Base-by-base conservation (phyloP, 768 basidiomycete species). In the Boletus pseudopeckii region DNA sequence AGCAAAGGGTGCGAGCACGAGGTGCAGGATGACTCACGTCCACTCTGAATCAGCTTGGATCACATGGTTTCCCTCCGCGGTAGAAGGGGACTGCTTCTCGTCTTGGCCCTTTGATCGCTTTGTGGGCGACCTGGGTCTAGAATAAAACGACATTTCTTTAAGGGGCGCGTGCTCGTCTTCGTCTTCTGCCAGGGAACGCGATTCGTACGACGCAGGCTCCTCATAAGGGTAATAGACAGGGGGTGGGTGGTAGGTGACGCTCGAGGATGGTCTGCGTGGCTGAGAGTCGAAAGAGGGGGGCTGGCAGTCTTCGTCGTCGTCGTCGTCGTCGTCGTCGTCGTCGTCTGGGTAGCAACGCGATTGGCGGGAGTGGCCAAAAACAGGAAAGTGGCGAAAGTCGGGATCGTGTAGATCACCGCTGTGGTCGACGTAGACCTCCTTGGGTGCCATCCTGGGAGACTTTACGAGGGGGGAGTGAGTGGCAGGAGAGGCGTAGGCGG, bases 331-430 rank as follows among this genome's bases (percentile, higher is more conserved):
- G 15, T 7, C 11, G 42, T 65, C 62, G 9, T 69, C 69, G 44
- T 71, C 68, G 24, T 68, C 59, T n/a, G 50, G 47, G 42, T 67
- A 62, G 4, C 74, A 76, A 1, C 56, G 63, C 0, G 74, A 67
- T 1, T 71, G 67, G 32, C 65, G 60, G 14, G 58, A 24, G 39
- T 62, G 53, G 15, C 48, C 48, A 44, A 74, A 62, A 34, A 75
- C 63, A 28, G 84, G 84, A 55, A 86, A 86, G 70, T 84, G 76
- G 56, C 83, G 75, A 69, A 78, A 86, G 63, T 86, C 84, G 22
- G 84, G 84, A 67, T 86, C 84, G 62, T 86, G 84, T 24, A 84
- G 72, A 67, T 83, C 79, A 45, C 84, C 84, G 54, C 78, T 73
- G 64, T 72, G 73, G 74, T 86, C 84, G 56, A 84, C 77, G 63